Evolutionary conservation across 148 eudicot genomes (phyloP).

Genomic region (Rhododendron griersonianum): DNA sequence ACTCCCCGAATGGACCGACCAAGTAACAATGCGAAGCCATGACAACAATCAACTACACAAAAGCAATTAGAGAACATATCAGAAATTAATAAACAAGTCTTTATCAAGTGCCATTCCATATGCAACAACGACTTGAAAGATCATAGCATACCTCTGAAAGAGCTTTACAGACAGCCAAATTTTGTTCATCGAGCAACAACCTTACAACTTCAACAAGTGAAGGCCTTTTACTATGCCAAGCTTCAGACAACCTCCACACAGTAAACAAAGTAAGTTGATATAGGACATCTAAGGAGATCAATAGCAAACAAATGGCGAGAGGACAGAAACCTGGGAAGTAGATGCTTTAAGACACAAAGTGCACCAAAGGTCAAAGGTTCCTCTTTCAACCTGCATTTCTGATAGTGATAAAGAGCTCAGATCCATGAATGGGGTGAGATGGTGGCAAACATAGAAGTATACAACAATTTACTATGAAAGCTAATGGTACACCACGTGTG

Average conservation of each 20-base stretch:
- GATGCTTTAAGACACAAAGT: conserved; percentile 89
- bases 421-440: conserved; percentile 14
- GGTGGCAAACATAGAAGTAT: neutral
- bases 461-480: neutral
- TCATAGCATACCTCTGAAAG: conserved; percentile 72
- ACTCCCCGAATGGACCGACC: conserved; percentile 91
- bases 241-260: conserved; percentile 71
- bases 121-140: neutral
- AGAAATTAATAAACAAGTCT: conserved; percentile 7
- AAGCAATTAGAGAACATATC: conserved; percentile 9
- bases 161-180: conserved; percentile 78
- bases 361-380: conserved; percentile 89
- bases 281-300: conserved; percentile 9
- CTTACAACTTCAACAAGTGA: conserved; percentile 78
- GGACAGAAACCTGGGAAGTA: conserved; percentile 74
- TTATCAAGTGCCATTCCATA: neutral
- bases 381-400: conserved; percentile 98
- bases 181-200: conserved; percentile 72
- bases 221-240: conserved; percentile 82
- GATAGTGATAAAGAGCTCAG: conserved; percentile 20
- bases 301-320: neutral
- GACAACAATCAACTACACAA: conserved; percentile 77
- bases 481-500: neutral
- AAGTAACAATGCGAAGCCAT: conserved; percentile 99
- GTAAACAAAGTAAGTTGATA: conserved; percentile 15